Base-by-base conservation (phyloP, 768 basidiomycete genomes). In the Macrolepiota dolichaula region DNA sequence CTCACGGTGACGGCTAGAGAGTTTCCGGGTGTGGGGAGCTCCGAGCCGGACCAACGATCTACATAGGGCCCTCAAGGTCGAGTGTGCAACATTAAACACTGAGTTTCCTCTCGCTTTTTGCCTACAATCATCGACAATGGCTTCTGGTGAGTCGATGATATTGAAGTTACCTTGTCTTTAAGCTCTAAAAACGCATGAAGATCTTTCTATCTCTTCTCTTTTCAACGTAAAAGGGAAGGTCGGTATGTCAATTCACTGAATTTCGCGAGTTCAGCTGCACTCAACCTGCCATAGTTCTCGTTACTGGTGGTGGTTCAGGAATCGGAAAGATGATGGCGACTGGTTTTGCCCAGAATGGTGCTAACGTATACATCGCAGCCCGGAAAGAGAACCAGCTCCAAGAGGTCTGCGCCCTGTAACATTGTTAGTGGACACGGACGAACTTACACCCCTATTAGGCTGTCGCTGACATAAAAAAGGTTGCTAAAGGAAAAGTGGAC, bases 281-380 rank as follows among this genome's bases (percentile, higher is more conserved):
- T 38, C 24, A 38, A 10, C 15, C 3, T 15, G 42, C 25, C n/a
- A n/a, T 38, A 89, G 90, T 88, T 53, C 83, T 93, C 50, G 83
- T 93, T 19, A 94, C 91, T 1, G 93, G 93, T 2, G 93, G 93
- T 22, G 85, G 89, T 51, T 88, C 88, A 42, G 93, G 93, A 1
- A 84, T 96, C 49, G 93, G 93, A 7, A 86, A 84, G 68, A 88
- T 92, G 83, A 93, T 95, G 66, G 92, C 94, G 24, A 76, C 85
- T 0, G 87, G 90, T 1, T 88, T 92, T 66, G 90, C 88, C 1
- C 84, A 88, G 73, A 94, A 95, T 67, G 94, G 94, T 12, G 91
- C 88, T 36, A 88, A 85, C 66, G 94, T 96, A 44, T 94, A 95
- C 75, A 94, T 96, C 65, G 92, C 94, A 13, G 87, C 91, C 11